Evolutionary conservation across 2,329 filamentous ascomycete genomes (phyloP).

Genomic region (Fusarium austroafricanum): DNA sequence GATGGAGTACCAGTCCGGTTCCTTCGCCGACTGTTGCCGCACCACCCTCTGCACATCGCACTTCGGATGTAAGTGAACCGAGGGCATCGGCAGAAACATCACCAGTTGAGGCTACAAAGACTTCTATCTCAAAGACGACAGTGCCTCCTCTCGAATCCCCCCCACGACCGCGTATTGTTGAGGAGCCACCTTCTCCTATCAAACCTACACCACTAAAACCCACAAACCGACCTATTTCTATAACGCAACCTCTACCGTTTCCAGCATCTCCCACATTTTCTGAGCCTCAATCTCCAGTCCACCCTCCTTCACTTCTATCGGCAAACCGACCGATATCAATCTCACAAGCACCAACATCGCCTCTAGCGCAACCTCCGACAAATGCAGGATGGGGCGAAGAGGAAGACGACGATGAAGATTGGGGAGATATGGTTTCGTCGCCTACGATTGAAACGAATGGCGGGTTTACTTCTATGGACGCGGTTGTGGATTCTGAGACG

Average conservation of each 20-base stretch:
- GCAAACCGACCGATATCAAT: conserved; percentile 30
- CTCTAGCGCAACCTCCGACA: conserved; percentile 38
- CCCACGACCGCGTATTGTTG: conserved; percentile 12
- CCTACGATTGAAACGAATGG: conserved; percentile 40
- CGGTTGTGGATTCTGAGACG: conserved; percentile 6
- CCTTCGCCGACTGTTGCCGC: conserved; percentile 33
- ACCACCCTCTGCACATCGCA: conserved; percentile 26
- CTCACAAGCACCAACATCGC: conserved; percentile 36
- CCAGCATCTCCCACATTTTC: conserved; percentile 20
- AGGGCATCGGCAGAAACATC: conserved; percentile 13
- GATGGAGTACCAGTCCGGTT: conserved; percentile 44
- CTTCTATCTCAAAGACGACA: conserved; percentile 4
- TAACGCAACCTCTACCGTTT: conserved; percentile 32
- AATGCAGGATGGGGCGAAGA: conserved; percentile 33
- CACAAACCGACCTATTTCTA: conserved; percentile 33
- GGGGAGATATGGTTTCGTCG: conserved; percentile 69
- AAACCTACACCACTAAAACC: conserved; percentile 31
- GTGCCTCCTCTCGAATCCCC: conserved; percentile 1
- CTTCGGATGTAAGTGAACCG: conserved; percentile 22
- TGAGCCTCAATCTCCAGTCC: conserved; percentile 28
- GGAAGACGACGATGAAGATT: conserved; percentile 65
- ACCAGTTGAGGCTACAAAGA: conserved; percentile 17
- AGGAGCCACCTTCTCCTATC: conserved; percentile 30
- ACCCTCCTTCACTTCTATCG: conserved; percentile 14
- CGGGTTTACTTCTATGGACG: conserved; percentile 35